Evolutionary conservation across 2,329 filamentous ascomycete species (phyloP).

Genomic region (Ophiostoma angusticollis): DNA sequence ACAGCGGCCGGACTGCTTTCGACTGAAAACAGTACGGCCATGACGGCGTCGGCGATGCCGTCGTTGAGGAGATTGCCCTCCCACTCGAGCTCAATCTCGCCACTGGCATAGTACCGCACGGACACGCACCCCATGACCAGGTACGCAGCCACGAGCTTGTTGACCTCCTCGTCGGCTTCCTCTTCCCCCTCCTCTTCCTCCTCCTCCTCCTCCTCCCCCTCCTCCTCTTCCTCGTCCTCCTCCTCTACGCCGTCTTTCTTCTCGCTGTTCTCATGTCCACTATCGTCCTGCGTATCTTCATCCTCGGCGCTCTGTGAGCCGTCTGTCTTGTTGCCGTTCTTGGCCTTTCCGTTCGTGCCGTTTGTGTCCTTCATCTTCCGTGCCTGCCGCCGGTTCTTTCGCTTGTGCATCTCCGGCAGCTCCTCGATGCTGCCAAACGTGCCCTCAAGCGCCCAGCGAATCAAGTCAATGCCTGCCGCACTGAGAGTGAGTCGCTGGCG

Average conservation of each 20-base stretch:
- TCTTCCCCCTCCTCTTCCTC: conserved; percentile 28
- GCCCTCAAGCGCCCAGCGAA: conserved; percentile 86
- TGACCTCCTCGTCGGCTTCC: conserved; percentile 46
- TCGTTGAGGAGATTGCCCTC: conserved; percentile 97
- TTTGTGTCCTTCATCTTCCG: conserved; percentile 20
- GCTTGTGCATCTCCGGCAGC: conserved; percentile 39
- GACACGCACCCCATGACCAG: conserved; percentile 83
- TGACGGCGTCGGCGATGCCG: conserved; percentile 91
- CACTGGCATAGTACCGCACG: conserved; percentile 62
- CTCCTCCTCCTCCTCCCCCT: conserved; percentile 26
- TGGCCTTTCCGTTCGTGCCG: conserved; percentile 15
- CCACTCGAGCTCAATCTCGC: conserved; percentile 87
- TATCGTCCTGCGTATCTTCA: not conserved
- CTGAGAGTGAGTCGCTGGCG: conserved; percentile 80
- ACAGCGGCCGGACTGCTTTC: conserved; percentile 93
- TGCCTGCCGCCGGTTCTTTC: conserved; percentile 21
- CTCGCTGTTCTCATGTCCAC: conserved; percentile 23
- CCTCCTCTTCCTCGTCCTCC: conserved; percentile 31
- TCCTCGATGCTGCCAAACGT: conserved; percentile 82
- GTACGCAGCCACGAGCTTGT: conserved; percentile 48
- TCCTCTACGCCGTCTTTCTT: conserved; percentile 14
- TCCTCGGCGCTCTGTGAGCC: conserved; percentile 23
- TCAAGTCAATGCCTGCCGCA: conserved; percentile 79
- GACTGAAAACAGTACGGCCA: conserved; percentile 81
- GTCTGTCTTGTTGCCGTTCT: conserved; percentile 22